Percentiles rank a stretch among this genome's conserved stretches.
Evolutionary conservation across 2,329 filamentous ascomycete genomes (phyloP).

Genomic region (Claviceps maximensis): DNA sequence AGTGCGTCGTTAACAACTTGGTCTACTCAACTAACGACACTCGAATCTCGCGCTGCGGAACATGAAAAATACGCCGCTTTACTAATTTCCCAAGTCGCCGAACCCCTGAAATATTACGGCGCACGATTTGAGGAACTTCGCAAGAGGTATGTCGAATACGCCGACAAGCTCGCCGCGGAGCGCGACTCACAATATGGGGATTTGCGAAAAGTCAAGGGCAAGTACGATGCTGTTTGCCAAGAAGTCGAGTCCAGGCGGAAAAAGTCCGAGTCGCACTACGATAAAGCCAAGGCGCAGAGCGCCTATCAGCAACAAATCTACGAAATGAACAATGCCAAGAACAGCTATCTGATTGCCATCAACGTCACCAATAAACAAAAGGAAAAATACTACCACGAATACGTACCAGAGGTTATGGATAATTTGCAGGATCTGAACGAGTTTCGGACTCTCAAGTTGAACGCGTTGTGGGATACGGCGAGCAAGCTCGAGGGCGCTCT

Average conservation of each 20-base stretch:
- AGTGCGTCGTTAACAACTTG: slow-evolving; percentile 93
- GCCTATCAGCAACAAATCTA: slow-evolving; percentile 83
- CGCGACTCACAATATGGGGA: slow-evolving; percentile 73
- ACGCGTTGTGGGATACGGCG: slow-evolving; percentile 72
- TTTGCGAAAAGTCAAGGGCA: slow-evolving; percentile 77
- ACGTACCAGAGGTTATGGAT: slow-evolving; percentile 85
- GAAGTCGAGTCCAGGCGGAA: slow-evolving; percentile 91
- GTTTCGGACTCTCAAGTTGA: slow-evolving; percentile 72
- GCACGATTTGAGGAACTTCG: slow-evolving; percentile 78
- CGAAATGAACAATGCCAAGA: slow-evolving; percentile 97
- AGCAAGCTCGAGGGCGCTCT: slow-evolving; percentile 69
- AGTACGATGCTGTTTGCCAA: slow-evolving; percentile 86
- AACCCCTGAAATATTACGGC: slow-evolving; percentile 66
- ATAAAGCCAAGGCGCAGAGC: slow-evolving; percentile 83
- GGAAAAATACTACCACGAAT: slow-evolving; percentile 94
- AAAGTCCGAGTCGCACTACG: slow-evolving; percentile 88
- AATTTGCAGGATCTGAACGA: slow-evolving; percentile 89
- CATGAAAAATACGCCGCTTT: slow-evolving; percentile 76
- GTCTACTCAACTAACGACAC: slow-evolving; percentile 81
- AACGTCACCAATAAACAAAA: slow-evolving; percentile 97
- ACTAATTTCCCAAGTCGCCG: slow-evolving; percentile 67
- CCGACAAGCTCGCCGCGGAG: slow-evolving; percentile 78
- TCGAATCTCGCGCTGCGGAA: slow-evolving; percentile 78
- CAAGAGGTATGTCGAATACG: slow-evolving; percentile 81
- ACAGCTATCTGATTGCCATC: slow-evolving; percentile 92